phyloP scores from a whole-genome alignment of 1,284 basidiomycete genomes.

The Pulveroboletus ridleyi region DNA sequence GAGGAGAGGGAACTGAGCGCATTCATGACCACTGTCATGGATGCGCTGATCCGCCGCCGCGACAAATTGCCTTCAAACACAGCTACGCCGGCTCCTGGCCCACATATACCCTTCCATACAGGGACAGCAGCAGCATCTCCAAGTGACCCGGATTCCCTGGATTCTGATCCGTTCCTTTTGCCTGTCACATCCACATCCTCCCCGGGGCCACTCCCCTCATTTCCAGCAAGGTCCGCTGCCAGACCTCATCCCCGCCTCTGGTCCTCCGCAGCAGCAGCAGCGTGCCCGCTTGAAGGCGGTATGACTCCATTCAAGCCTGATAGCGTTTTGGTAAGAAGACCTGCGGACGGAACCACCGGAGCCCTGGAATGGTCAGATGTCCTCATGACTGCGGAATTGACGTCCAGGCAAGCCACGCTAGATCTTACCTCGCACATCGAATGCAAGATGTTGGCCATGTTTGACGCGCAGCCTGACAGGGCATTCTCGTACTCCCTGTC shows the following conservation, averaged over 20 bases:
- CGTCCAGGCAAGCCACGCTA: neutral
- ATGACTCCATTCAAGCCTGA: neutral
- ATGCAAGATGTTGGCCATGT: neutral
- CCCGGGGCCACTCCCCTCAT: too few relatives aligned
- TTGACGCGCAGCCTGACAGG: conserved; percentile 2
- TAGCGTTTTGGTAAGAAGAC: conserved; percentile 1
- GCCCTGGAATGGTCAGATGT: neutral
- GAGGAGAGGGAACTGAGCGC: neutral
- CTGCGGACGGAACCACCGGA: neutral
- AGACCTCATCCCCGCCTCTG: neutral
- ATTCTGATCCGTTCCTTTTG: neutral
- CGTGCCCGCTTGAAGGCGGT: neutral
- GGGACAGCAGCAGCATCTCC: neutral
- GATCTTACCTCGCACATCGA: conserved; percentile 3
- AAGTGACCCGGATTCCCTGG: neutral
- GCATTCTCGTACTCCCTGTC: neutral
- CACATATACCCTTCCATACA: too few relatives aligned
- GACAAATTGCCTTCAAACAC: too few relatives aligned
- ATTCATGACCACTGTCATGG: neutral
- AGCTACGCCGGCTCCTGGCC: too few relatives aligned
- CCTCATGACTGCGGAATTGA: conserved; percentile 5
- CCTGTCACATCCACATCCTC: too few relatives aligned
- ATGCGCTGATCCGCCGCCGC: too few relatives aligned
- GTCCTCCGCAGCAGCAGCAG: neutral
- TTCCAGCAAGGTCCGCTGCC: too few relatives aligned